phyloP scores from a whole-genome alignment of 164 flowering plant species.

The Protea cynaroides region DNA sequence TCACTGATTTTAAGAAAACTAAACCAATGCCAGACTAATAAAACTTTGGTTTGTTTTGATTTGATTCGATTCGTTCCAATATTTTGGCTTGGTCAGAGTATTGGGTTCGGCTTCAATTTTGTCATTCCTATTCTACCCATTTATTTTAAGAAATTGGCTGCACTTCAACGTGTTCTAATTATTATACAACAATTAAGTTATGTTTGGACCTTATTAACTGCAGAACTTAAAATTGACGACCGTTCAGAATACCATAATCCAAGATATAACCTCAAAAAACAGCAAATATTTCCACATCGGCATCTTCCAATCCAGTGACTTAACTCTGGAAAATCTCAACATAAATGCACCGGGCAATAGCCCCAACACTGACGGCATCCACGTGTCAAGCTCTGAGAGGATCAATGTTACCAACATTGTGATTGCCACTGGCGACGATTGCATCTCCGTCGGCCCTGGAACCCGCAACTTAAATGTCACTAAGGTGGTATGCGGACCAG shows the following conservation, averaged over 20 bases:
- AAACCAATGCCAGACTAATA: too few relatives aligned
- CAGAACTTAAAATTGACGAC: slow-evolving; percentile 38
- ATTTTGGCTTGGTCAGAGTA: too few relatives aligned
- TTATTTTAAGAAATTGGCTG: too few relatives aligned
- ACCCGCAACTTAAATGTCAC: slow-evolving; percentile 9
- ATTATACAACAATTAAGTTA: too few relatives aligned
- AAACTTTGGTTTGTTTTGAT: too few relatives aligned
- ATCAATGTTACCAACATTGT: slow-evolving; percentile 18
- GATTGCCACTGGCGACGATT: slow-evolving; percentile 59
- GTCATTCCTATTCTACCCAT: too few relatives aligned
- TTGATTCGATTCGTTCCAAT: too few relatives aligned
- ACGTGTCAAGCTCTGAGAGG: slow-evolving; percentile 31
- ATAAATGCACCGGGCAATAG: slow-evolving; percentile 34
- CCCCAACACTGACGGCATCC: slow-evolving; percentile 65
- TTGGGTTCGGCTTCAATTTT: too few relatives aligned
- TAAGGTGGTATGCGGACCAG: slow-evolving; percentile 42
- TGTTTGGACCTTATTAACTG: background rate
- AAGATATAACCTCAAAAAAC: slow-evolving; percentile 25
- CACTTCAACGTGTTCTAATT: too few relatives aligned
- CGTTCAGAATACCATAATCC: slow-evolving; percentile 22
- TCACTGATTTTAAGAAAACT: too few relatives aligned
- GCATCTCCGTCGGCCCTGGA: slow-evolving; percentile 53
- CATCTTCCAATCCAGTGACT: slow-evolving; percentile 24
- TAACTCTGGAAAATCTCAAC: slow-evolving; percentile 19
- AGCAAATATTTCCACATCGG: too few relatives aligned